phyloP scores from a whole-genome alignment of 1,139 yeast genomes.

The Candida freyschussii region DNA sequence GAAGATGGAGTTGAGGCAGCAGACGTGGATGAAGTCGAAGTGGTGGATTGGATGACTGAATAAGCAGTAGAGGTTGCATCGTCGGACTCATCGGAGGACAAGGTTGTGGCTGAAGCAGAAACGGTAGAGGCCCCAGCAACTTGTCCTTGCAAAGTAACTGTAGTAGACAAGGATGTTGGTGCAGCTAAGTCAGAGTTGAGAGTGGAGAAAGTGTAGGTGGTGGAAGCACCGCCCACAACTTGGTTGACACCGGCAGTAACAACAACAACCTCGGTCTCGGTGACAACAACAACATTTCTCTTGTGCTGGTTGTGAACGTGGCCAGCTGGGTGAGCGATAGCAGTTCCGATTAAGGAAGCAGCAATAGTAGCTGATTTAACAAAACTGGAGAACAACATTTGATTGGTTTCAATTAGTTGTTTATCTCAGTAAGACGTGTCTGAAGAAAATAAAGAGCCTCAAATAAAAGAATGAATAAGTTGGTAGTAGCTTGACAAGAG shows the following conservation, averaged over 20 bases:
- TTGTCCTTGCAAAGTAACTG: slow-evolving; percentile 35
- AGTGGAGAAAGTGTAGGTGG: slow-evolving; percentile 30
- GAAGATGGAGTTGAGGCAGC: slow-evolving; percentile 28
- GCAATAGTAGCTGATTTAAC: slow-evolving; percentile 30
- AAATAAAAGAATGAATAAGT: slow-evolving; percentile 7
- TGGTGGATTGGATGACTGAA: slow-evolving; percentile 20
- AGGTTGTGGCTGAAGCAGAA: slow-evolving; percentile 21
- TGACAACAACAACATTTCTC: slow-evolving; percentile 41
- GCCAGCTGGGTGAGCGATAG: slow-evolving; percentile 35
- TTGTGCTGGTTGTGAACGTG: slow-evolving; percentile 44
- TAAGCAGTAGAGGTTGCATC: slow-evolving; percentile 27
- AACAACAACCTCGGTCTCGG: slow-evolving; percentile 35
- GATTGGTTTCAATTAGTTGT: neutral
- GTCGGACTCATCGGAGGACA: slow-evolving; percentile 27
- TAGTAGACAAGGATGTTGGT: slow-evolving; percentile 23
- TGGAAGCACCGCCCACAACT: slow-evolving; percentile 29
- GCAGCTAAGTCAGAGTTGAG: slow-evolving; percentile 26
- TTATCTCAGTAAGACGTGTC: slow-evolving; percentile 5
- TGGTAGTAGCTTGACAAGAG: slow-evolving; percentile 4
- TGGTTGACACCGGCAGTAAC: slow-evolving; percentile 35
- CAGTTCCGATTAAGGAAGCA: slow-evolving; percentile 27
- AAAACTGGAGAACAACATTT: slow-evolving; percentile 31
- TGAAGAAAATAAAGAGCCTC: slow-evolving; percentile 3
- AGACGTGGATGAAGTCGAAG: slow-evolving; percentile 28
- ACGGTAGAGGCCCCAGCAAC: slow-evolving; percentile 23